A percentile compares a stretch with the other conserved stretches of the same genome.
phyloP scores from a whole-genome alignment of 177 flowering plant species.

The Vitis hybrid region DNA sequence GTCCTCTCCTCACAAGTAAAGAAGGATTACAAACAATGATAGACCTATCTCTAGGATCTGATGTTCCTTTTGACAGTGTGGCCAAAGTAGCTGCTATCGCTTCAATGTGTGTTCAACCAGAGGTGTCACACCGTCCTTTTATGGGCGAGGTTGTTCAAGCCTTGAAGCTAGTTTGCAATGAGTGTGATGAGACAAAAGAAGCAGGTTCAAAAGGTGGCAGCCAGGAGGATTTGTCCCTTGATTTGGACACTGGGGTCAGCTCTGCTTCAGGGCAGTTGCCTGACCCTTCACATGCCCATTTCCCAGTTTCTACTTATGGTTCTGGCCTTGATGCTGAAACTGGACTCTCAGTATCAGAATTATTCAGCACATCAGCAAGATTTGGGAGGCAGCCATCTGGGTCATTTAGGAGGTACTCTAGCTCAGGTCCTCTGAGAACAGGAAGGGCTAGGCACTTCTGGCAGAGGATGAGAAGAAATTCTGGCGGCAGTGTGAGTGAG shows the following conservation, averaged over 20 bases:
- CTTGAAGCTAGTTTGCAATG: slow-evolving; percentile 68
- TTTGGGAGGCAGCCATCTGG: slow-evolving; percentile 36
- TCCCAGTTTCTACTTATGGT: slow-evolving; percentile 24
- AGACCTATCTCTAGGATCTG: slow-evolving; percentile 55
- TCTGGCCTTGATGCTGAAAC: slow-evolving; percentile 36
- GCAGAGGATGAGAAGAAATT: slow-evolving; percentile 36
- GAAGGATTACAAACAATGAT: slow-evolving; percentile 62
- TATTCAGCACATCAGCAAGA: slow-evolving; percentile 38
- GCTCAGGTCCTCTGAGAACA: slow-evolving; percentile 58
- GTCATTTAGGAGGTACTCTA: slow-evolving; percentile 54
- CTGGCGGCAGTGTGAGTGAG: slow-evolving; percentile 54
- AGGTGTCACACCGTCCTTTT: slow-evolving; percentile 83
- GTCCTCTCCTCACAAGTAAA: slow-evolving; percentile 70
- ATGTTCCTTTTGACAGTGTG: slow-evolving; percentile 53
- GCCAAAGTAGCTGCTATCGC: slow-evolving; percentile 88
- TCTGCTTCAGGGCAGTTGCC: slow-evolving; percentile 36
- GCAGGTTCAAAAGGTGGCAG: slow-evolving; percentile 34
- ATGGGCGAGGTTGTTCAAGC: slow-evolving; percentile 97
- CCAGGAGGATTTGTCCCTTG: slow-evolving; percentile 43
- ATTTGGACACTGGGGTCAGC: slow-evolving; percentile 32
- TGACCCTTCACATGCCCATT: slow-evolving; percentile 27
- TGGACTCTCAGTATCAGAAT: slow-evolving; percentile 44
- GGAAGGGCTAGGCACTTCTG: slow-evolving; percentile 38
- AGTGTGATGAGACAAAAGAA: slow-evolving; percentile 56
- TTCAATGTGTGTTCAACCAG: slow-evolving; percentile 91